phyloP scores from a whole-genome alignment of 768 basidiomycete genomes.

The Cystofilobasidium macerans region DNA sequence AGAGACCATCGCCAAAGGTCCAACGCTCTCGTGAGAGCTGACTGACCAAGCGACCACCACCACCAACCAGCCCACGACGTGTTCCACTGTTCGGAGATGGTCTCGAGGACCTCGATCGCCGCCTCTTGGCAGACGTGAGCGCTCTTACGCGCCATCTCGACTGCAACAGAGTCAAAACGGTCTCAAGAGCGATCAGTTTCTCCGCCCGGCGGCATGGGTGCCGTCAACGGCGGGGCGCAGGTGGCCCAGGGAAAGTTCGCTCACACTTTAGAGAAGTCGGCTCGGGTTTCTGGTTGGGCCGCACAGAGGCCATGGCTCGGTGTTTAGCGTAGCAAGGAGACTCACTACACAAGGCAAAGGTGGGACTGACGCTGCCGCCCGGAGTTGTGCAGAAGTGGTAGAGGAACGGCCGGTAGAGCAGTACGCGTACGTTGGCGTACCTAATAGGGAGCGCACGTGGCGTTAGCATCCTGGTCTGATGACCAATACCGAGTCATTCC shows the following conservation, averaged over 20 bases:
- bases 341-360: neutral
- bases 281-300: neutral
- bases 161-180: neutral
- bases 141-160: slow-evolving; percentile 8
- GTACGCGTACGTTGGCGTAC: slow-evolving; percentile 8
- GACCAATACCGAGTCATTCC: neutral
- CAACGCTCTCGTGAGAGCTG: neutral
- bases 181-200: too few species aligned
- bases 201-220: too few species aligned
- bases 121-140: slow-evolving; percentile 5
- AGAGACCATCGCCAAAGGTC: neutral
- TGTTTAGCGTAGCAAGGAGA: neutral
- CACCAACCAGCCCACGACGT: neutral
- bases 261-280: slow-evolving; percentile 5
- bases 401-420: slow-evolving; percentile 12
- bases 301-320: neutral
- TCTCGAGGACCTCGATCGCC: slow-evolving; percentile 8
- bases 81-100: neutral
- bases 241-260: too few species aligned
- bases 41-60: slow-evolving; percentile 1
- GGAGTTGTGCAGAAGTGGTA: slow-evolving; percentile 17
- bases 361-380: neutral
- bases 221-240: too few species aligned
- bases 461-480: neutral
- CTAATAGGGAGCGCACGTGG: neutral